phyloP scores from a whole-genome alignment of 2,329 filamentous ascomycete genomes.

The Fonsecaea erecta region DNA sequence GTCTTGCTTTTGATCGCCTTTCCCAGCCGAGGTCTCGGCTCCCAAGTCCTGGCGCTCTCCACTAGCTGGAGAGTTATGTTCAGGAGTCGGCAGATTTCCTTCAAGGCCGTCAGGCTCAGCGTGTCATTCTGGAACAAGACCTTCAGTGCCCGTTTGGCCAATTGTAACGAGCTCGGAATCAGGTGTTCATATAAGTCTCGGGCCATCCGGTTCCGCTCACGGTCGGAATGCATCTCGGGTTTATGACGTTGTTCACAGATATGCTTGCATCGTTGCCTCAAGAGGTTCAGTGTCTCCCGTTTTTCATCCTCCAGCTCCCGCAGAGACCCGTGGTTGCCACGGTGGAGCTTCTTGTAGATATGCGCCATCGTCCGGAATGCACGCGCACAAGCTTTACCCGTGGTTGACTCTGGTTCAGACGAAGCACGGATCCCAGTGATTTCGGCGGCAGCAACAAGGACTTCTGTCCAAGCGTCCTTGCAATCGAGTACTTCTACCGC shows the following conservation, averaged over 20 bases:
- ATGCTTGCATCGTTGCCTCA: constrained; percentile 19
- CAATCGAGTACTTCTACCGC: constrained; percentile 36
- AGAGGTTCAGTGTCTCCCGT: background rate
- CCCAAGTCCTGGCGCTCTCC: constrained; percentile 21
- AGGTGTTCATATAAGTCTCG: constrained; percentile 34
- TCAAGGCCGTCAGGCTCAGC: constrained; percentile 15
- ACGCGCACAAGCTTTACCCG: constrained; percentile 22
- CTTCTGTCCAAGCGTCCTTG: constrained; percentile 36
- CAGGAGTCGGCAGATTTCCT: constrained; percentile 24
- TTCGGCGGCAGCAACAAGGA: constrained; percentile 27
- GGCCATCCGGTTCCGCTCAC: constrained; percentile 18
- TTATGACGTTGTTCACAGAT: background rate
- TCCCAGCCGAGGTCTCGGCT: constrained; percentile 21
- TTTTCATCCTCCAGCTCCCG: background rate
- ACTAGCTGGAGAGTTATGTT: constrained; percentile 12
- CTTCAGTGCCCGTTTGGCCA: constrained; percentile 27
- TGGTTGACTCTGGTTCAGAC: constrained; percentile 17
- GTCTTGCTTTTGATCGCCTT: constrained; percentile 28
- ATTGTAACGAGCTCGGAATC: constrained; percentile 27
- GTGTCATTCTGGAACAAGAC: constrained; percentile 17
- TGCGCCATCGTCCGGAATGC: constrained; percentile 10
- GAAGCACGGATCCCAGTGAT: constrained; percentile 8
- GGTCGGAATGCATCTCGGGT: background rate
- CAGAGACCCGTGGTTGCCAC: background rate
- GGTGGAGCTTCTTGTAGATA: constrained; percentile 11